These are phyloP conservation scores for Amphicarpaea edgeworthii DNA, from an alignment of 306 rosid genomes.

Conservation along the genomic window DNA sequence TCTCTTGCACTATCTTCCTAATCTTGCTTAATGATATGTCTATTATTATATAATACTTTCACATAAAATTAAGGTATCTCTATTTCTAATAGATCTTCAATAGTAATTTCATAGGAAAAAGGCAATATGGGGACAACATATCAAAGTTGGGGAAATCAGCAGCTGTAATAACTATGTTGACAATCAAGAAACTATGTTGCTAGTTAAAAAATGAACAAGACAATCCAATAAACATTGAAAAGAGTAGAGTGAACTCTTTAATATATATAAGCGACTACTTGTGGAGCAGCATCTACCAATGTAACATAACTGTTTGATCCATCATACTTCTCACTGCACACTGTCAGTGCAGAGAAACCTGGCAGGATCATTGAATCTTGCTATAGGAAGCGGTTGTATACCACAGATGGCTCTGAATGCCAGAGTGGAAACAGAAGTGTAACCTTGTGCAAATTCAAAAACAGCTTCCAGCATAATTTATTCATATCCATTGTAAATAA, in stretches of 20 bases:
- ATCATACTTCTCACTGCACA: conserved; percentile 99
- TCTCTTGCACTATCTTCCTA: neutral
- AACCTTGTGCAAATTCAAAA: conserved; percentile 43
- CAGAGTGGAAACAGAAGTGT: conserved; percentile 59
- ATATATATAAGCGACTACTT: conserved; percentile 5
- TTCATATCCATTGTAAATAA: neutral
- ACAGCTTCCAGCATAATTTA: conserved; percentile 63
- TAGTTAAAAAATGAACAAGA: neutral
- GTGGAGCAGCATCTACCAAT: conserved; percentile 26
- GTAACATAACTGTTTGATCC: conserved; percentile 66
- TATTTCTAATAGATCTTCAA: neutral
- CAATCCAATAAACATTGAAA: neutral
- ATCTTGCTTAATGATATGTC: neutral
- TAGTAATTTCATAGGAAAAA: neutral
- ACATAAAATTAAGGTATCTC: neutral
- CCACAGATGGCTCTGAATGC: conserved; percentile 79
- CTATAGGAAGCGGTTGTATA: conserved; percentile 78
- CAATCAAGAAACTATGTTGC: neutral
- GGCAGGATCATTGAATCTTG: conserved; percentile 75
- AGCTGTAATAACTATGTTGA: neutral
- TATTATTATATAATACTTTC: neutral
- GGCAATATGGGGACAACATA: neutral
- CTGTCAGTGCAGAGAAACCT: conserved; percentile 99
- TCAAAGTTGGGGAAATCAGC: neutral
- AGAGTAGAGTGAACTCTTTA: conserved; percentile 6